Conservation (phyloP, 148 eudicot species). For the Spergularia marina region DNA sequence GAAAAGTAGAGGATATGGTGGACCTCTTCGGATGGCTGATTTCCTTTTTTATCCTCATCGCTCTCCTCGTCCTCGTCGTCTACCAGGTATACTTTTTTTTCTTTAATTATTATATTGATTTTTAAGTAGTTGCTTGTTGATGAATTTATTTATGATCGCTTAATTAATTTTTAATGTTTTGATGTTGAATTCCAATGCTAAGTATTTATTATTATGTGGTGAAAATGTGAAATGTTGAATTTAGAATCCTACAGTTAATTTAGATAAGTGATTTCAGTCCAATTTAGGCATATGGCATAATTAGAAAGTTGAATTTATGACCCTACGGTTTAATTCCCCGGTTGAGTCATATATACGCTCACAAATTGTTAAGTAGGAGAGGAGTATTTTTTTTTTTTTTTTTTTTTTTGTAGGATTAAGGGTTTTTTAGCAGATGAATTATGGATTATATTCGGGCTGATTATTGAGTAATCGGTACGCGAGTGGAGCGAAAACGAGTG, state of each 20-base stretch:
- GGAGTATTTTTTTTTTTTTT: no score
- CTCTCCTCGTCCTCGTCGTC: constrained; percentile 57
- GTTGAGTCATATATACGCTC: background rate
- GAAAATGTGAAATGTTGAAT: background rate
- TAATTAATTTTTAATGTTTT: background rate
- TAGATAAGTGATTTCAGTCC: background rate
- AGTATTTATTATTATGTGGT: background rate
- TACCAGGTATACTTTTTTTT: constrained; percentile 50
- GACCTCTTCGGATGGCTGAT: constrained; percentile 65
- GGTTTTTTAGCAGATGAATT: background rate
- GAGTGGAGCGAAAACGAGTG: background rate
- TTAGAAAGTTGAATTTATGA: background rate
- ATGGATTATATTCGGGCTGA: background rate
- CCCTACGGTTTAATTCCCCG: background rate
- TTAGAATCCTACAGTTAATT: no score
- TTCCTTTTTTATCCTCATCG: constrained; percentile 69
- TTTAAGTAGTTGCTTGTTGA: background rate
- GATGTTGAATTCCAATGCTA: background rate
- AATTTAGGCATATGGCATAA: background rate
- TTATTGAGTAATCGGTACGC: background rate
- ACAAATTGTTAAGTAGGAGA: background rate
- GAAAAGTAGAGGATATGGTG: constrained; percentile 37
- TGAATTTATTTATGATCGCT: background rate
- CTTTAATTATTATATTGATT: background rate
- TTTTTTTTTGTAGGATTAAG: background rate